These are phyloP conservation scores for Eleusine coracana DNA, from an alignment of 176 grass and related monocot species.

Conservation along the genomic window DNA sequence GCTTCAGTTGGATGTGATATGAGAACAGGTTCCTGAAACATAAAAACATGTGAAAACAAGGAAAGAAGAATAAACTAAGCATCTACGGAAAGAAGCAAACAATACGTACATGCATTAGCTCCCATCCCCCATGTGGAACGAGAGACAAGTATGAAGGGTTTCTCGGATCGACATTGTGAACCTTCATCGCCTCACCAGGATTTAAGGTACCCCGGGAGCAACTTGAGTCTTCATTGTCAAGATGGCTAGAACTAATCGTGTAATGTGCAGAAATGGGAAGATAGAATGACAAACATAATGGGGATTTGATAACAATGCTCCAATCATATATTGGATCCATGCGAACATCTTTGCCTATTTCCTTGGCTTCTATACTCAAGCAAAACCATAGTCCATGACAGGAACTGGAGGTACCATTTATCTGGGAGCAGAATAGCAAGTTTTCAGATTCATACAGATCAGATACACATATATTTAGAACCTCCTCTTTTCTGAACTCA, in stretches of 20 bases:
- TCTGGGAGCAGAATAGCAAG: conserved; percentile 79
- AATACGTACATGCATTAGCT: conserved; percentile 65
- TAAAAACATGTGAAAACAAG: conserved; percentile 45
- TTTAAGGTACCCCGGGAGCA: conserved; percentile 66
- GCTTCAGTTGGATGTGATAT: conserved; percentile 84
- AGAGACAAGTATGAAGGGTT: conserved; percentile 81
- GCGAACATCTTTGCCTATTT: conserved; percentile 90
- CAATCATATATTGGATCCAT: conserved; percentile 88
- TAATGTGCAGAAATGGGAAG: conserved; percentile 86
- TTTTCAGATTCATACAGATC: conserved; percentile 81
- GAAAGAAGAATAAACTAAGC: not conserved
- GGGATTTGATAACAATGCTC: conserved; percentile 77
- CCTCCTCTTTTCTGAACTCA: conserved; percentile 58
- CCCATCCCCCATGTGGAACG: conserved; percentile 88
- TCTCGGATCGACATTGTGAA: conserved; percentile 80
- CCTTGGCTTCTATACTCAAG: conserved; percentile 81
- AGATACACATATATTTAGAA: conserved; percentile 77
- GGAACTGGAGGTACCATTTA: conserved; percentile 61
- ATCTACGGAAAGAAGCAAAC: conserved; percentile 25
- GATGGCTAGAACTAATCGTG: conserved; percentile 52
- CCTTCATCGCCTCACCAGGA: conserved; percentile 71
- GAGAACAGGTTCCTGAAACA: conserved; percentile 76
- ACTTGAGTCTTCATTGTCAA: conserved; percentile 53
- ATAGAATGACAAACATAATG: conserved; percentile 78
- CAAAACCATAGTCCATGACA: conserved; percentile 81